These are phyloP conservation scores for Fusarium liriodendri DNA, from an alignment of 2,329 filamentous ascomycete species.

Conservation along the genomic window DNA sequence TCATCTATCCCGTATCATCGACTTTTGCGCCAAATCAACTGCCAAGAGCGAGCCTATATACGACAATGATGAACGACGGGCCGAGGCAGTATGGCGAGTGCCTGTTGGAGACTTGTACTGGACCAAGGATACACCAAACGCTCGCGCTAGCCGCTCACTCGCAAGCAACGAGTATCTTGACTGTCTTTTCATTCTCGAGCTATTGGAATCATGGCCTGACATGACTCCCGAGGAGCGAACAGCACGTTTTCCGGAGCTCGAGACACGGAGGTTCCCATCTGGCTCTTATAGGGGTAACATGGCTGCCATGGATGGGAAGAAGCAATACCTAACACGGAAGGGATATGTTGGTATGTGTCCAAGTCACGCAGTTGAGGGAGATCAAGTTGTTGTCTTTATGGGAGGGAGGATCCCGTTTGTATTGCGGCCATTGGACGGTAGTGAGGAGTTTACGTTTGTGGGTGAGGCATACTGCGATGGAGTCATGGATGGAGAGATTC, in stretches of 20 bases:
- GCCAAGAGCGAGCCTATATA: neutral
- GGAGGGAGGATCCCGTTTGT: neutral
- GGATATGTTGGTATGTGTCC: slow-evolving; percentile 1
- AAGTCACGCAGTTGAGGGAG: neutral
- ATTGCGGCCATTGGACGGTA: neutral
- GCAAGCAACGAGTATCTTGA: neutral
- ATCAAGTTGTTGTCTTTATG: neutral
- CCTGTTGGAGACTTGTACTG: neutral
- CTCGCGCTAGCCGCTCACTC: neutral
- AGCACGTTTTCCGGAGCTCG: neutral
- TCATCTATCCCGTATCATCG: neutral
- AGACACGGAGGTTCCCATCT: neutral
- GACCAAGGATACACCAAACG: neutral
- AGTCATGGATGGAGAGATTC: neutral
- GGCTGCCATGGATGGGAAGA: neutral
- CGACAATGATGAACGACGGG: neutral
- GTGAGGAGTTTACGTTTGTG: neutral
- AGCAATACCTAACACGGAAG: neutral
- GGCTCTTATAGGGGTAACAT: neutral
- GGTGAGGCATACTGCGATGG: slow-evolving; percentile 7
- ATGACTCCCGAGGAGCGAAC: neutral
- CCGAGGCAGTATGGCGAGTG: neutral
- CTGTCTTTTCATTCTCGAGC: neutral
- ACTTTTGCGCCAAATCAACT: neutral
- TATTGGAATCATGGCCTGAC: neutral